These are phyloP conservation scores for Penicillium brasilianum DNA, from an alignment of 2,329 filamentous ascomycete species.

Conservation along the genomic window DNA sequence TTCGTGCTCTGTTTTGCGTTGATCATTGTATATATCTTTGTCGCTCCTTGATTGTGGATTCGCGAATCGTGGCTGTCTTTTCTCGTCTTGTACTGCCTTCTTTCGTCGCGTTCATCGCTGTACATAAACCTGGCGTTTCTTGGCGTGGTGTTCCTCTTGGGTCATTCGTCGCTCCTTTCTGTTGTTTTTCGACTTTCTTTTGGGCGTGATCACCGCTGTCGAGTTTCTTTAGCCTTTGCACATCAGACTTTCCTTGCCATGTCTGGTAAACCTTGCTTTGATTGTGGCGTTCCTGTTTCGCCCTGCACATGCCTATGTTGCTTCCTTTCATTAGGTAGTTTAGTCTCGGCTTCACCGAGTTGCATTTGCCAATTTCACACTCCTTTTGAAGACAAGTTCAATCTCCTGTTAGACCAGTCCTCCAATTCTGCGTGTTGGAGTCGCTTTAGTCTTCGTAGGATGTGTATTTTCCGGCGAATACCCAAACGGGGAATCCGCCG, in stretches of 20 bases:
- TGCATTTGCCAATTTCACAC: neutral
- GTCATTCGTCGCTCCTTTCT: neutral
- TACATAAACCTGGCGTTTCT: neutral
- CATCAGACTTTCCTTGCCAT: neutral
- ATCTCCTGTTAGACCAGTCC: neutral
- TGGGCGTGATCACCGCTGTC: neutral
- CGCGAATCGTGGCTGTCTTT: neutral
- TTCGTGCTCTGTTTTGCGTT: neutral
- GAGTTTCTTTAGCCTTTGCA: neutral
- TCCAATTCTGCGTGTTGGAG: no score
- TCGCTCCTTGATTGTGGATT: neutral
- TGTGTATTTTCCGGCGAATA: slow-evolving; percentile 7
- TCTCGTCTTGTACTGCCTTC: neutral
- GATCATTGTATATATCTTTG: neutral
- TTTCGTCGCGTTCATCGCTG: neutral
- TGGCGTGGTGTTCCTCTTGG: neutral
- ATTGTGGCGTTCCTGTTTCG: neutral
- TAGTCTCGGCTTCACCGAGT: slow-evolving; percentile 3
- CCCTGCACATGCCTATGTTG: neutral
- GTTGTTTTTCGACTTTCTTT: neutral
- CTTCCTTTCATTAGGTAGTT: neutral
- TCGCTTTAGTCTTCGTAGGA: neutral
- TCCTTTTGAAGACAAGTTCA: neutral
- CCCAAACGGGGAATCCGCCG: slow-evolving; percentile 11
- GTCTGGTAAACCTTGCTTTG: neutral